Conservation (phyloP, 83 land plant genomes). For the Isoetes engelmannii region DNA sequence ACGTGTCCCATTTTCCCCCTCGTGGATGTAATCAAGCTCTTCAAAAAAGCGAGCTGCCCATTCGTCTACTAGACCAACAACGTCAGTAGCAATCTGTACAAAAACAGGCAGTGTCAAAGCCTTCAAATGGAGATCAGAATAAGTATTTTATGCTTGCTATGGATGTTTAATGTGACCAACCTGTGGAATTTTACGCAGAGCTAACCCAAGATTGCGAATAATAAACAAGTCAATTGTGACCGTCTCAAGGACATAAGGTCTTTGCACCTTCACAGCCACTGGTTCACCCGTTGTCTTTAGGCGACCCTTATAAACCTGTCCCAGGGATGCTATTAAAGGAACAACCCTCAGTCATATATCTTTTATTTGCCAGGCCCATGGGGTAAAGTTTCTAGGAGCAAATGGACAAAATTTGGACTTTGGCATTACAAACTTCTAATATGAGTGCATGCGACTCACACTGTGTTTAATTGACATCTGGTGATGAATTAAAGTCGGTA, state of each 20-base stretch:
- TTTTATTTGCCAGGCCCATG: no score
- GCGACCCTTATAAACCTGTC: conserved; percentile 95
- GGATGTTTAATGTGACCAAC: conserved; percentile 26
- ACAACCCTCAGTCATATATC: not conserved
- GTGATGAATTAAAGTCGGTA: no score
- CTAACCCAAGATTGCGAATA: conserved; percentile 78
- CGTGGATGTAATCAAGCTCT: conserved; percentile 95
- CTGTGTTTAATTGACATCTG: no score
- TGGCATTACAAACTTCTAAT: no score
- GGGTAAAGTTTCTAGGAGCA: no score
- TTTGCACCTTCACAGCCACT: conserved; percentile 98
- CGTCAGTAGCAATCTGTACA: conserved; percentile 82
- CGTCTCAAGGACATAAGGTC: conserved; percentile 97
- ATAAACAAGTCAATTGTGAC: conserved; percentile 90
- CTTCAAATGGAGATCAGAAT: not conserved
- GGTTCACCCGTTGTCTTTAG: conserved; percentile 85
- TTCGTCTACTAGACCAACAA: conserved; percentile 99
- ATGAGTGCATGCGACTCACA: no score
- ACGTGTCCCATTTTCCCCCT: conserved; percentile 80
- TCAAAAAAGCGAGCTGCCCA: conserved; percentile 99
- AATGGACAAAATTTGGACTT: no score
- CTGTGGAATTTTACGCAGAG: conserved; percentile 87
- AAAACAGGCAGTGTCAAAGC: not conserved
- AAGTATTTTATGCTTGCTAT: not conserved
- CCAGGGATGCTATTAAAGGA: conserved; percentile 77